Evolutionary conservation across 495 filamentous ascomycete genomes (phyloP), one percentile per base, ranked within the genome.

Genomic region (Filosporella fistucella): DNA sequence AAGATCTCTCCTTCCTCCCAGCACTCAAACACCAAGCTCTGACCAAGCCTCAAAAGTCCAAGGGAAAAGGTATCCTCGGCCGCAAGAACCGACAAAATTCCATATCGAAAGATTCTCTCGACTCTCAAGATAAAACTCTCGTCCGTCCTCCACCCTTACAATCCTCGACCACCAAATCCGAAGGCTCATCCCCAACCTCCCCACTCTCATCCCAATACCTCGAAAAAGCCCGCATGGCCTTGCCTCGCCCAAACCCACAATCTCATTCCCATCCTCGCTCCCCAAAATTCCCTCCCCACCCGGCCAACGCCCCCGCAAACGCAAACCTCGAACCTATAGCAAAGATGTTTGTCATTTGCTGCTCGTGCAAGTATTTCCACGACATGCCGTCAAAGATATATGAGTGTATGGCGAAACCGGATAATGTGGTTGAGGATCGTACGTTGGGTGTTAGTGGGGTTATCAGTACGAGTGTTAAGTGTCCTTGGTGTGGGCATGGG

Each of bases 321-420:
- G 29, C 32, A 2, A 29, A 30, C 12, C 25, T 32, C 10, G 39
- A 49, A 34, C 72, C 80, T 0, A 62, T 89, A 34, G 81, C 79
- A 26, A 91, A 90, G 63, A 69, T 89, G 48, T 81, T 91, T 49
- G 85, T 90, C 5, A 82, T 90, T 46, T 91, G 87, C 61, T 91
- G 87, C 61, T 76, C 71, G 44, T 91, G 87, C 72, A 82, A 82
- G 44, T 88, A 83, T 62, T 90, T 84, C 75, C 84, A 90, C 63
- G 86, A 90, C 55, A 77, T 89, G 63, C 87, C 87, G 9, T 82
- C 80, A 9, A 79, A 82, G 34, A 69, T 87, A 41, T 89, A 89
- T 56, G 80, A 85, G 45, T 84, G 75, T 56, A 85, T 88, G 72
- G 79, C 81, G 16, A 78, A 76, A 53, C 77, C 81, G 9, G 79